Evolutionary conservation across 148 eudicot species (phyloP).

Genomic region (Amaranthus hypochondriacus): DNA sequence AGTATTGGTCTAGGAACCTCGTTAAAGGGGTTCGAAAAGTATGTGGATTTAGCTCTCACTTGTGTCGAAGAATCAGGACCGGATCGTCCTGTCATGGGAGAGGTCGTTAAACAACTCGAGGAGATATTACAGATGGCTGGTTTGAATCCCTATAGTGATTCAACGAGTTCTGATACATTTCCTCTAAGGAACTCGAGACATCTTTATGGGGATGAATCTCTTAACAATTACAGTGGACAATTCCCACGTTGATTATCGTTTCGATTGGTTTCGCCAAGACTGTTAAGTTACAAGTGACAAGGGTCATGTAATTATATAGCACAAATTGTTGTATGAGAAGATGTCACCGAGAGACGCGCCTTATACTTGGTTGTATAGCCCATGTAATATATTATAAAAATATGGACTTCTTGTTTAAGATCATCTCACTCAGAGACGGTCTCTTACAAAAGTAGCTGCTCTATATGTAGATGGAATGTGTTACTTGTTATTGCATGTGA

Average conservation of each 20-base stretch:
- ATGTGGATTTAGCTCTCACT: slow-evolving; percentile 52
- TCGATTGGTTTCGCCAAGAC: no score
- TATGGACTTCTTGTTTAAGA: no score
- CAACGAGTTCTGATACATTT: slow-evolving; percentile 15
- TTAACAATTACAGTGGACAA: slow-evolving; percentile 15
- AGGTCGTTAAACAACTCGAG: slow-evolving; percentile 67
- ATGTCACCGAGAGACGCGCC: no score
- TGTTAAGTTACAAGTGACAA: no score
- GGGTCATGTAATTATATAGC: no score
- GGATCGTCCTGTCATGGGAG: slow-evolving; percentile 71
- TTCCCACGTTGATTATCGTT: slow-evolving; percentile 7
- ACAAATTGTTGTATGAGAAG: no score
- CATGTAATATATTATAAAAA: no score
- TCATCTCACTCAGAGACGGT: no score
- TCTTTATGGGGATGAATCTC: slow-evolving; percentile 24
- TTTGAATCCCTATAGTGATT: slow-evolving; percentile 27
- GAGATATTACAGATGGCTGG: slow-evolving; percentile 27
- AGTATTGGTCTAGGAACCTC: slow-evolving; percentile 34
- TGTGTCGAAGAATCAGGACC: slow-evolving; percentile 72
- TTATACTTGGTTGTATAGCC: no score
- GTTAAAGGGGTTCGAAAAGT: slow-evolving; percentile 34
- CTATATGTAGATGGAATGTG: no score
- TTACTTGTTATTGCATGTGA: no score
- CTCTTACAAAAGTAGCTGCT: no score
- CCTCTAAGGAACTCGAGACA: slow-evolving; percentile 3